Evolutionary conservation across 2,329 filamentous ascomycete genomes (phyloP), one percentile per base, ranked within the genome.

Genomic region (Aspergillus novofumigatus): DNA sequence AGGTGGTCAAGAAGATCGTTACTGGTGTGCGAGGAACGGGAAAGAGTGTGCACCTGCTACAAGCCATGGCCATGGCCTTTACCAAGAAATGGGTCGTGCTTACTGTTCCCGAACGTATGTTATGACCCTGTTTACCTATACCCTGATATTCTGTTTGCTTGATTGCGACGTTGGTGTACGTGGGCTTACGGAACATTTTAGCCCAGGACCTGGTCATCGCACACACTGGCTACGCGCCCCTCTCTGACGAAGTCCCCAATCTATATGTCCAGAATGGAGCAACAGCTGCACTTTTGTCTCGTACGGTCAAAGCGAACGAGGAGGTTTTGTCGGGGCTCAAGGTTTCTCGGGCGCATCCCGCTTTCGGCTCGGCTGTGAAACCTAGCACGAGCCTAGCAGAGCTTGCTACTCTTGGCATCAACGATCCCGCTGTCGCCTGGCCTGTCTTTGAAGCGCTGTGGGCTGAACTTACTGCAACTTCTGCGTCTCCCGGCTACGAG

Each of bases 71-170:
- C 20, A 87, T 92, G 75, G 93, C 86, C 1, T 86, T 93, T 63
- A 72, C 92, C 68, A 91, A 91, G 72, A 83, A 89, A 28, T 97
- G 92, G 91, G 81, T 96, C 48, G 92, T 97, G 49, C 82, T 99
- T 57, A 88, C 90, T 69, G 82, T 97, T 52, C 92, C 94, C 41
- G 92, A 99, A 78, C 89, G 92, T 95, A 80, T 67, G 81, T 68
- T 51, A 3, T 29, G 8, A 23, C 42, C 23, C 5, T 41, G 9
- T 38, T 48, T 29, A 21, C 7, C 32, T 25, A 51, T 29, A 10
- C 47, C 7, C 41, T 10, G 28, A 21, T 29, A 20, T n/a, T 32
- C 32, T 38, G 52, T 38, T 42, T 61, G 14, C 62, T 69, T 21
- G 11, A 47, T 14, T 11, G 11, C 23, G 26, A 2, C 9, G 4